These are phyloP conservation scores for Aureobasidium uvarum DNA, from an alignment of 2,329 filamentous ascomycete genomes.

Conservation along the genomic window DNA sequence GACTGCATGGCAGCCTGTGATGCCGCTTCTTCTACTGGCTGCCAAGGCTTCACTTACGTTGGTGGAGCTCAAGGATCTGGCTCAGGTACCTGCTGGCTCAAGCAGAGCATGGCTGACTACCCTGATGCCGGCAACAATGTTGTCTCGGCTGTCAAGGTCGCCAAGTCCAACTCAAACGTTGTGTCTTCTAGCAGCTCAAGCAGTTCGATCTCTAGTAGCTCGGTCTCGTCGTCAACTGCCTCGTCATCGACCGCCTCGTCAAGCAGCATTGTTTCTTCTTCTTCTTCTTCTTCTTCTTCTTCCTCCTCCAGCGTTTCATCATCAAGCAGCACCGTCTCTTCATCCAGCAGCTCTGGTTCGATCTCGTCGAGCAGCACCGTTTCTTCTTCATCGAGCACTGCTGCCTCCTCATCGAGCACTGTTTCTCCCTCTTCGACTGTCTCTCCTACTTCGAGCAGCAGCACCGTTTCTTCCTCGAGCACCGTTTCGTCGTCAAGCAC, in stretches of 20 bases:
- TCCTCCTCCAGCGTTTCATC: neutral
- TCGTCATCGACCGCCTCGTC: slow-evolving; percentile 20
- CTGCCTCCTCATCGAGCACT: neutral
- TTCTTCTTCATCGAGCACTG: neutral
- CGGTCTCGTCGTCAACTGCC: slow-evolving; percentile 10
- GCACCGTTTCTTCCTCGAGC: neutral
- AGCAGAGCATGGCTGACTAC: slow-evolving; percentile 27
- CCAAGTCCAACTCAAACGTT: slow-evolving; percentile 31
- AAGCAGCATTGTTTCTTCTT: neutral
- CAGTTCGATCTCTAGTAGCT: neutral
- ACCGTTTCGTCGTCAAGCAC: neutral
- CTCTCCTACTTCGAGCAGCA: neutral
- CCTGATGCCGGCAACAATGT: slow-evolving; percentile 21
- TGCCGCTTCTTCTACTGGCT: slow-evolving; percentile 24
- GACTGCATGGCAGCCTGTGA: slow-evolving; percentile 30
- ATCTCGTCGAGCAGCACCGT: slow-evolving; percentile 16
- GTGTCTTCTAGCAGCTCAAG: slow-evolving; percentile 32
- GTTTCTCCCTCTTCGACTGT: neutral
- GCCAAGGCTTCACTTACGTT: slow-evolving; percentile 30
- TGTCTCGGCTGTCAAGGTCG: slow-evolving; percentile 27
- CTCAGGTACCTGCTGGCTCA: slow-evolving; percentile 33
- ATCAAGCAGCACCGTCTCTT: neutral
- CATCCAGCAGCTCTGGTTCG: neutral
- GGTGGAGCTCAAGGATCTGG: slow-evolving; percentile 30
- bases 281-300: no score